Base-by-base conservation (phyloP, 306 rosid species). In the Glycyrrhiza uralensis region DNA sequence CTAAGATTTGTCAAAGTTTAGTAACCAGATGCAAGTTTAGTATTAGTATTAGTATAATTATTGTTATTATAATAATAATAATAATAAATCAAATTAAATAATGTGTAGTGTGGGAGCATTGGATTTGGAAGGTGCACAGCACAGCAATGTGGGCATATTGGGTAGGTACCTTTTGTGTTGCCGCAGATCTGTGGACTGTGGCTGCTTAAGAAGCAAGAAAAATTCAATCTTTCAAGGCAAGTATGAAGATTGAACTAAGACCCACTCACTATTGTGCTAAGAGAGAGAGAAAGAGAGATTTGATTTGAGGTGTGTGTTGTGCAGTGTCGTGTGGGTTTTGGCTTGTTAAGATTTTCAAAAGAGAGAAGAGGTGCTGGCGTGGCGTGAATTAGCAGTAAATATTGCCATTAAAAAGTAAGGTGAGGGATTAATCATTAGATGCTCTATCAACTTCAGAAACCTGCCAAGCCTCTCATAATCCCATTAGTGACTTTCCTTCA, bases 181-280 rank as follows among this genome's bases (percentile, higher is more conserved):
- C 45, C 71, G 24, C 66, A 29, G 74, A 83, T 76, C 84, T 72
- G 20, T 35, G 78, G 61, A 72, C 66, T 79, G 56, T 44, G 78
- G 66, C 70, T 70, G 79, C 84, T 79, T 83, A 51, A 72, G 74
- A 72, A 71, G 58, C 82, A 83, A 83, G 84, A 72, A 79, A 79
- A 61, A 77, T 42, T 29, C 58, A 76, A 80, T 51, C 87, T 79
- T 83, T 45, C 49, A 77, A 71, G 29, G 32, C 56, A 83, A 76
- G 87, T 42, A 55, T 79, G 62, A 76, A 76, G 70, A 57, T 72
- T 83, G 59, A 55, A 66, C 41, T 32, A 71, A 54, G 80, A 55
- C 78, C 79, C 78, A 45, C 74, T 38, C 12, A n/a, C n/a, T n/a
- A n/a, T n/a, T n/a, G n/a, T 9, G 10, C n/a, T 10, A 33, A 9